A percentile compares a stretch with the other conserved stretches of the same genome.
Conservation (phyloP, 768 basidiomycete species). For the Omphalotus guepiniiformis region DNA sequence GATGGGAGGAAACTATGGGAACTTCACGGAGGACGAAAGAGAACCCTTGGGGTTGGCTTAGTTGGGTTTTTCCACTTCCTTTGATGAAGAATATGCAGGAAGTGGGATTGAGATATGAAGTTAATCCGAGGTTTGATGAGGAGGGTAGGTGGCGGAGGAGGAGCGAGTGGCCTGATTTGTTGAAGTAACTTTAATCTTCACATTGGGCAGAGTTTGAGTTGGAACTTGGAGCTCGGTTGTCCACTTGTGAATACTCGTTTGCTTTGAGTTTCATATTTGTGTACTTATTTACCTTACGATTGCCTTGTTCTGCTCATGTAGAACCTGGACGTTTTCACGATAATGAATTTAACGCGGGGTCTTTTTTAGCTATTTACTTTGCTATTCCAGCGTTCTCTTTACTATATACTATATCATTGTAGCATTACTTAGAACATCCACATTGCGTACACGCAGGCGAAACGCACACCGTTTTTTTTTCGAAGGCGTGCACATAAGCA, state of each 20-base stretch:
- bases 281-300: conserved; percentile 88
- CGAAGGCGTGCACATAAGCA: too few species aligned
- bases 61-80: conserved; percentile 10
- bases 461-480: too few species aligned
- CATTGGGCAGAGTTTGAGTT: neutral
- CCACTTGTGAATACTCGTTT: conserved; percentile 60
- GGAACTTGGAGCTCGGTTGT: neutral
- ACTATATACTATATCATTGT: too few species aligned
- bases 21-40: conserved; percentile 7
- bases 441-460: too few species aligned
- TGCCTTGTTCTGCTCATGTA: conserved; percentile 17
- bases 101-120: conserved; percentile 4
- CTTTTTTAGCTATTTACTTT: too few species aligned
- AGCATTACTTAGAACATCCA: too few species aligned
- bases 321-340: neutral
- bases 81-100: neutral
- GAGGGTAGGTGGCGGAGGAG: conserved; percentile 16
- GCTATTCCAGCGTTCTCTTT: too few species aligned
- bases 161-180: conserved; percentile 14
- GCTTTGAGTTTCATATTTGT: conserved; percentile 78
- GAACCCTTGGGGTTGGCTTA: conserved; percentile 9
- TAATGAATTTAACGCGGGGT: conserved; percentile 47
- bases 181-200: neutral
- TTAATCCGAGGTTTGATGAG: conserved; percentile 13
- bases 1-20: conserved; percentile 88